Evolutionary conservation across 345 rosid genomes (phyloP).

Genomic region (Mallotus nudiflorus): DNA sequence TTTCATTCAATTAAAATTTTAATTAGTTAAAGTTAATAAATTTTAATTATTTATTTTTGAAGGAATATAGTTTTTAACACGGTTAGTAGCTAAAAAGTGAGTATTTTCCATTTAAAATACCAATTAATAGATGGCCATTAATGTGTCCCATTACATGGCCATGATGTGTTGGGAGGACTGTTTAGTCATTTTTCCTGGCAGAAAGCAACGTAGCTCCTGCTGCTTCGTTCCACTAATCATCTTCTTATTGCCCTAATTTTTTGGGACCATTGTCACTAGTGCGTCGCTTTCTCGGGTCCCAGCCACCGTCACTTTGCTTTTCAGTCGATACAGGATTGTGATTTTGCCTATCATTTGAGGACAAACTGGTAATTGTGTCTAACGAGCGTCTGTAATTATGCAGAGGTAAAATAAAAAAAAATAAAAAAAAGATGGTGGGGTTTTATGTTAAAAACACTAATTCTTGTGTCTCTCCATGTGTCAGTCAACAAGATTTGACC

Average conservation of each 20-base stretch:
- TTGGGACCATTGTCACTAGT: background rate
- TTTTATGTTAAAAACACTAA: constrained; percentile 17
- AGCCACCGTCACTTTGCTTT: background rate
- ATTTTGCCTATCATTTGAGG: background rate
- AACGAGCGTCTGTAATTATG: background rate
- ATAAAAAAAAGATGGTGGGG: constrained; percentile 11
- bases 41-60: too few species aligned
- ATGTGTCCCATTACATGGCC: constrained; percentile 4
- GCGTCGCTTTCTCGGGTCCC: background rate
- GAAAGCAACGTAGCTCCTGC: background rate
- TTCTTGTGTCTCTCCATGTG: constrained; percentile 36
- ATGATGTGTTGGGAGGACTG: background rate
- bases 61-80: too few species aligned
- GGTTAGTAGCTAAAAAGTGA: too few species aligned
- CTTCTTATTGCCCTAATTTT: background rate
- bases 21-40: too few species aligned
- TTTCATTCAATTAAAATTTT: too few species aligned
- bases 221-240: background rate
- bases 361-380: background rate
- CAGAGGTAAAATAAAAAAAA: background rate
- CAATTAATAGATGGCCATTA: too few species aligned
- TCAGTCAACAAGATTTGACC: constrained; percentile 53
- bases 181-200: constrained; percentile 12
- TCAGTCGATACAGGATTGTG: background rate
- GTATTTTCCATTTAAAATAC: too few species aligned